These are phyloP conservation scores for Cubamyces sp. DNA, from an alignment of 768 basidiomycete species.

Conservation along the genomic window DNA sequence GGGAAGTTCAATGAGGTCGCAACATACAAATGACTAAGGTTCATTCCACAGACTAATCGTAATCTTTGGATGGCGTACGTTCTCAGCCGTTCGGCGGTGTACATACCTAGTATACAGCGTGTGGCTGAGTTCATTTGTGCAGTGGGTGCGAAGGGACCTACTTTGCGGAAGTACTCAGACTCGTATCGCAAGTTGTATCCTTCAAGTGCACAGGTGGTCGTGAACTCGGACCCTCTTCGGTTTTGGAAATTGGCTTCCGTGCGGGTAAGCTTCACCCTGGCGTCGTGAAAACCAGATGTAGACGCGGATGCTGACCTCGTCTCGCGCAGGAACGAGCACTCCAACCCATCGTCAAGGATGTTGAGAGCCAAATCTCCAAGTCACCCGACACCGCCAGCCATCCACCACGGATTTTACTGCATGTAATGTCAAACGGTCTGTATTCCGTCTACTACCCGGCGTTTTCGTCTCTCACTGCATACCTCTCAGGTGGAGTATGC, in stretches of 20 bases:
- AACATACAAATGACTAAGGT: neutral
- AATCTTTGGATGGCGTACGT: conserved; percentile 30
- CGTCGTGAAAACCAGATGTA: neutral
- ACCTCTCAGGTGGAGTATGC: neutral
- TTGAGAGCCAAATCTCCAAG: neutral
- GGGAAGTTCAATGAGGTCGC: too few relatives aligned
- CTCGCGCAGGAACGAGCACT: neutral
- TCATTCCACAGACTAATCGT: conserved; percentile 17
- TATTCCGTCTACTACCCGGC: neutral
- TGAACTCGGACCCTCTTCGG: conserved; percentile 9
- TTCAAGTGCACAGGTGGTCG: conserved; percentile 17
- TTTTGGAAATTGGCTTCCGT: conserved; percentile 8
- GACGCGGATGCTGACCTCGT: neutral
- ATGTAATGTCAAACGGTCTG: conserved; percentile 11
- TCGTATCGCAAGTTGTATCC: conserved; percentile 23
- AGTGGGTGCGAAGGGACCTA: conserved; percentile 23
- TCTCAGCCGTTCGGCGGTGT: too few relatives aligned
- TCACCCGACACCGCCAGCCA: neutral
- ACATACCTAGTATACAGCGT: too few relatives aligned
- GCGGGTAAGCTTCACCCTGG: conserved; percentile 1
- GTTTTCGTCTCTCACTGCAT: neutral
- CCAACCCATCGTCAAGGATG: neutral
- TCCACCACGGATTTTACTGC: conserved; percentile 4
- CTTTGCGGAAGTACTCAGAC: conserved; percentile 25
- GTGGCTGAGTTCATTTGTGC: neutral